These are phyloP conservation scores for Beauveria scarabaeidicola DNA, from an alignment of 2,329 filamentous ascomycete genomes.

Conservation along the genomic window DNA sequence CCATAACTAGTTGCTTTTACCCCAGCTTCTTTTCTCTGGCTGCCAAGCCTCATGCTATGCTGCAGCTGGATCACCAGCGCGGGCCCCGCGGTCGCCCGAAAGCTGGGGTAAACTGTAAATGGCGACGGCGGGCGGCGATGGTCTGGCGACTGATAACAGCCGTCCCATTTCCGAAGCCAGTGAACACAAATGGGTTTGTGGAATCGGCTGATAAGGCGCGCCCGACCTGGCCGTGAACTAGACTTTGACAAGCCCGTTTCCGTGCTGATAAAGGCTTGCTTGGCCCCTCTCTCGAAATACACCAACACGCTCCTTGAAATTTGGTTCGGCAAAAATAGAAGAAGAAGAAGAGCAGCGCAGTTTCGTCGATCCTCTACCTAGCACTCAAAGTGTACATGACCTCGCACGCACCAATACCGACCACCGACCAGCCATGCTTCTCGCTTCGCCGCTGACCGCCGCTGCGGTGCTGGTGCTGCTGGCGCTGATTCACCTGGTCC, in stretches of 20 bases:
- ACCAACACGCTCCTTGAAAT: not conserved
- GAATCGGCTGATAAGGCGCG: conserved; percentile 5
- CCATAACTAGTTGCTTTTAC: not conserved
- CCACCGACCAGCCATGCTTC: not conserved
- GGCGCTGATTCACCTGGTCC: conserved; percentile 18
- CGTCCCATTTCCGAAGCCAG: not conserved
- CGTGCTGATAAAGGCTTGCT: not conserved
- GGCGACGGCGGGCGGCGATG: not conserved
- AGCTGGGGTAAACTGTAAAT: conserved; percentile 4
- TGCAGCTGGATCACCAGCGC: not conserved
- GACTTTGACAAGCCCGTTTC: not conserved
- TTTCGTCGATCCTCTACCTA: no score
- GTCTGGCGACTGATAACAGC: not conserved
- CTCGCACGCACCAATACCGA: not conserved
- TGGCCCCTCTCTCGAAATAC: not conserved
- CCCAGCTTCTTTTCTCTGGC: not conserved
- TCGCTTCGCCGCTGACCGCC: conserved; percentile 22
- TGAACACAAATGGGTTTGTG: not conserved
- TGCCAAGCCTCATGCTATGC: not conserved
- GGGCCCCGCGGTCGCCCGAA: conserved; percentile 8
- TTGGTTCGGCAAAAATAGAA: no score
- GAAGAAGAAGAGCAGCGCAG: no score
- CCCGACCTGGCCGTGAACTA: not conserved
- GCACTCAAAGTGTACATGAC: no score
- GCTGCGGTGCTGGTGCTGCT: conserved; percentile 19